These are phyloP conservation scores for Pseudocercospora fuligena DNA, from an alignment of 2,329 filamentous ascomycete genomes.

Conservation along the genomic window DNA sequence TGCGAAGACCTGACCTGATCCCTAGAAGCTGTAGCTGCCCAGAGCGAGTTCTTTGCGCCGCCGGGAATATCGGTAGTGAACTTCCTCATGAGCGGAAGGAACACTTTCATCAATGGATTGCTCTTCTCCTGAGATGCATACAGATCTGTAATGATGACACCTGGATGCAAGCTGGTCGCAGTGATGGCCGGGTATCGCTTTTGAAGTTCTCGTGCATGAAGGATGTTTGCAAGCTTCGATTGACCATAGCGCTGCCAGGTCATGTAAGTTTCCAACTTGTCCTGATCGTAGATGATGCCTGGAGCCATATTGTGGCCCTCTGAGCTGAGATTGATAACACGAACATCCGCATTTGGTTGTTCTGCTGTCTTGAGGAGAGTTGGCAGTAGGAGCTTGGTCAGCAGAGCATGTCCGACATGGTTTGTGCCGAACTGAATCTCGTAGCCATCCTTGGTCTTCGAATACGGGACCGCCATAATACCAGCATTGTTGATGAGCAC, in stretches of 20 bases:
- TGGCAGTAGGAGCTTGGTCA: slow-evolving; percentile 54
- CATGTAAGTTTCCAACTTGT: slow-evolving; percentile 38
- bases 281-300: slow-evolving; percentile 44
- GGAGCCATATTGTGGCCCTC: slow-evolving; percentile 33
- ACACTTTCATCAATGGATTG: slow-evolving; percentile 14
- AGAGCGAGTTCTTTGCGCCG: slow-evolving; percentile 37
- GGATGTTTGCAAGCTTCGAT: slow-evolving; percentile 64
- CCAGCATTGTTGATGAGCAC: slow-evolving; percentile 42
- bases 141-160: slow-evolving; percentile 67
- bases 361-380: slow-evolving; percentile 47
- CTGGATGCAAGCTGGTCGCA: slow-evolving; percentile 67
- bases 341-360: slow-evolving; percentile 46
- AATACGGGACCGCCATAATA: slow-evolving; percentile 45
- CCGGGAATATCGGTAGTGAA: slow-evolving; percentile 28
- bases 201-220: slow-evolving; percentile 65
- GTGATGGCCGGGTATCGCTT: slow-evolving; percentile 64
- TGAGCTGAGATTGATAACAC: slow-evolving; percentile 52
- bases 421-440: slow-evolving; percentile 59
- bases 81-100: slow-evolving; percentile 22
- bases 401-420: slow-evolving; percentile 55
- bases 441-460: slow-evolving; percentile 53
- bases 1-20: slow-evolving; percentile 26
- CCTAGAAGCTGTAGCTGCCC: slow-evolving; percentile 35
- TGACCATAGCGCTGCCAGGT: slow-evolving; percentile 61
- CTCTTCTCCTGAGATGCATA: slow-evolving; percentile 27